Base-by-base conservation (phyloP, 495 filamentous ascomycete genomes). In the Podospora comata region DNA sequence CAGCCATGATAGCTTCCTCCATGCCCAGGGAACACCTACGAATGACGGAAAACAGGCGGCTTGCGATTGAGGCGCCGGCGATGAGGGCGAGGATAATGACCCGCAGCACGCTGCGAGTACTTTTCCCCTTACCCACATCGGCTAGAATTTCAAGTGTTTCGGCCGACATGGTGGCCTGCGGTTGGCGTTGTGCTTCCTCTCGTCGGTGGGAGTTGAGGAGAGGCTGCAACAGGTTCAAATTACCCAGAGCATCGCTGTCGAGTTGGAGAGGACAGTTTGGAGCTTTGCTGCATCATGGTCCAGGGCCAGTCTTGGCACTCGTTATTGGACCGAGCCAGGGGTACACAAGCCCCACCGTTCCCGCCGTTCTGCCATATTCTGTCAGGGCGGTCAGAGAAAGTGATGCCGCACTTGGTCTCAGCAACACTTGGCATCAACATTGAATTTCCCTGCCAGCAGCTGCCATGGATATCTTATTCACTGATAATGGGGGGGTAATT, bases 1-100 rank as follows among this genome's bases (percentile, higher is more conserved):
- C 30, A 30, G 18, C 28, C 1, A 58, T 59, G 64, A 53, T 44
- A 69, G 16, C 62, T 66, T 55, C 44, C 61, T 53, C 62, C 60
- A 19, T 34, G 2, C 11, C 59, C 34, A 71, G 48, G 69, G 67
- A 65, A 61, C 68, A 84, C 92, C 78, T 89, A 96, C 92, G 89
- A 78, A 99, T 98, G 62, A 99, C 96, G 78, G 91, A 95, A 85
- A 99, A 99, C 65, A 99, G 84, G 74, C 96, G 92, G 84, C 93
- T 97, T 60, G 95, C 87, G 76, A 98, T 86, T 64, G 96, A 94
- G 59, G 94, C 94, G 62, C 86, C 93, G 70, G 96, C 96, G 79
- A 99, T 96, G 71, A 93, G 90, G 75, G 83, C 86, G 64, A 99
- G 89, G 84, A 99, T 98, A 77, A 96, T 88, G 69, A 97, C 86